Evolutionary conservation across 805 yeast species (phyloP).

Genomic region (Sugiyamaella boreocaroliniensis): DNA sequence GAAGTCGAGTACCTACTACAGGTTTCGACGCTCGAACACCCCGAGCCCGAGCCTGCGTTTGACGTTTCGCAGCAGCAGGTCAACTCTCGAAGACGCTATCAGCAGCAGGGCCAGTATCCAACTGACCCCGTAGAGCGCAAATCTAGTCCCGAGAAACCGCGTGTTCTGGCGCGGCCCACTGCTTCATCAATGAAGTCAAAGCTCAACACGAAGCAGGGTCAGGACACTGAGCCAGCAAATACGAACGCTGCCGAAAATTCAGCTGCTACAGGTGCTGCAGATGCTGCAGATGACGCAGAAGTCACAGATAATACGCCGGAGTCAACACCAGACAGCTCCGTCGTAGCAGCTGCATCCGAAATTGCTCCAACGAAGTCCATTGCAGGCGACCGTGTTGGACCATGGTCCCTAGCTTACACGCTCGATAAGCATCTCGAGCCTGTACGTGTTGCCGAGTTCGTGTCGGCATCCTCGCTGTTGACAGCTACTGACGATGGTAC

Average conservation of each 20-base stretch:
- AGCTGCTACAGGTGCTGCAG: neutral
- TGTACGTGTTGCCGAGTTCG: neutral
- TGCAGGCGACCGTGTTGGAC: neutral
- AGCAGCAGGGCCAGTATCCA: slow-evolving; percentile 1
- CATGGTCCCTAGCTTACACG: neutral
- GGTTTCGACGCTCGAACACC: slow-evolving; percentile 18
- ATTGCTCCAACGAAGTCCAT: neutral
- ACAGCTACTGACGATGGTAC: slow-evolving; percentile 22
- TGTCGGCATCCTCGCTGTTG: slow-evolving; percentile 4
- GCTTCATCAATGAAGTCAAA: slow-evolving; percentile 1
- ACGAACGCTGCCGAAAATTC: neutral
- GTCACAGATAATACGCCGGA: neutral
- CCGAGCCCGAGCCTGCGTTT: slow-evolving; percentile 1
- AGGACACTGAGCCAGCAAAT: neutral
- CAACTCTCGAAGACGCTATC: neutral
- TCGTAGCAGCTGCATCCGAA: neutral
- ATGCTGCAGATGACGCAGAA: neutral
- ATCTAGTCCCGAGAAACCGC: neutral
- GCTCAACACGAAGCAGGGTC: too few species aligned
- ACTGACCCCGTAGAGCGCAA: neutral
- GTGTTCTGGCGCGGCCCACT: neutral
- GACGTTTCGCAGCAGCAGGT: neutral
- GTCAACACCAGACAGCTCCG: neutral
- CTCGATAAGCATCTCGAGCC: neutral
- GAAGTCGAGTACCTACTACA: slow-evolving; percentile 32